These are phyloP conservation scores for Mortierella sp. DNA, from an alignment of 371 early-diverging fungal species.

Conservation along the genomic window DNA sequence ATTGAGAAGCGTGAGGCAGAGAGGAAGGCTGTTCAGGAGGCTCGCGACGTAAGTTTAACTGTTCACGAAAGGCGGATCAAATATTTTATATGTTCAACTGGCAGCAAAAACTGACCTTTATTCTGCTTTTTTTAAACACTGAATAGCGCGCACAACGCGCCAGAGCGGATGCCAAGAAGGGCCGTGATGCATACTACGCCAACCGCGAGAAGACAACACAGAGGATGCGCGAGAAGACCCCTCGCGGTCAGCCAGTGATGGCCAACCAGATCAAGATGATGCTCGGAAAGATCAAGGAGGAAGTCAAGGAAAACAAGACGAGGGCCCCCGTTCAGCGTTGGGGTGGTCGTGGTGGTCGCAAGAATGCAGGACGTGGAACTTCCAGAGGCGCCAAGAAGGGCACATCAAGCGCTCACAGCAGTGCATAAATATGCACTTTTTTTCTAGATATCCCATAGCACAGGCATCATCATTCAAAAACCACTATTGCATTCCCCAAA, in stretches of 20 bases:
- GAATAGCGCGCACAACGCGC: constrained; percentile 44
- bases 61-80: background rate
- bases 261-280: constrained; percentile 74
- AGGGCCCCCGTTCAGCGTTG: constrained; percentile 40
- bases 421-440: background rate
- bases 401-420: constrained; percentile 22
- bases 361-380: constrained; percentile 35
- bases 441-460: constrained; percentile 5
- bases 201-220: constrained; percentile 69
- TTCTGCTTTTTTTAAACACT: background rate
- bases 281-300: constrained; percentile 69
- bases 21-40: constrained; percentile 59
- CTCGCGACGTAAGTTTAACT: constrained; percentile 45
- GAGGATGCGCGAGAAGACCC: constrained; percentile 69
- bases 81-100: background rate
- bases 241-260: constrained; percentile 75
- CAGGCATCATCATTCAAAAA: background rate
- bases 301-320: constrained; percentile 50
- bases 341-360: constrained; percentile 46
- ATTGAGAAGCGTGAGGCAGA: constrained; percentile 66
- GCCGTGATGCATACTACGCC: constrained; percentile 66
- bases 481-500: background rate
- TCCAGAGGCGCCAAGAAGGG: constrained; percentile 36
- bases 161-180: constrained; percentile 62
- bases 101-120: background rate